A percentile compares a stretch with the other conserved stretches of the same genome.
Evolutionary conservation across 2,329 filamentous ascomycete genomes (phyloP).

Genomic region (Balansia obtecta): DNA sequence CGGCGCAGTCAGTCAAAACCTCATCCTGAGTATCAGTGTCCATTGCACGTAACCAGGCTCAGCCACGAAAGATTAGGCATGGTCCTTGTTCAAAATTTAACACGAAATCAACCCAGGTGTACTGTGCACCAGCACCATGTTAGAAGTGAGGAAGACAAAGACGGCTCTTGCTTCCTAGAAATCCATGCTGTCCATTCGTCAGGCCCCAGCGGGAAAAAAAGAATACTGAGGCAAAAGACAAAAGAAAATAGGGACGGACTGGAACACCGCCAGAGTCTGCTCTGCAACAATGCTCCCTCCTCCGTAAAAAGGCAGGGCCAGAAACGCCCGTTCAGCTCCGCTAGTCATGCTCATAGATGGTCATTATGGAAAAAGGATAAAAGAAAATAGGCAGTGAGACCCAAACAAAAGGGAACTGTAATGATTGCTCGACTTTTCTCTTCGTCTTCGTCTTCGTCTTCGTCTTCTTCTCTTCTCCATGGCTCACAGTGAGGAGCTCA

Average conservation of each 20-base stretch:
- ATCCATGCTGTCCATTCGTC: not conserved
- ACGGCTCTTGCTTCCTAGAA: not conserved
- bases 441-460: too few species aligned
- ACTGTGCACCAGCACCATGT: not conserved
- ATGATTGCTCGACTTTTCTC: not conserved
- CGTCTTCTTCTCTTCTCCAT: not conserved
- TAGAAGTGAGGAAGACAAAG: not conserved
- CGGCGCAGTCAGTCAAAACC: not conserved
- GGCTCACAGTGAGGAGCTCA: not conserved
- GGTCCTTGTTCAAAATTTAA: not conserved
- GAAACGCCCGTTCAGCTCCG: slow-evolving; percentile 1
- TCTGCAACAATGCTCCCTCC: not conserved
- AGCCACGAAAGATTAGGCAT: not conserved
- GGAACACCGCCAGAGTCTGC: not conserved
- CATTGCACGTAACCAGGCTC: not conserved
- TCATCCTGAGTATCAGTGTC: not conserved
- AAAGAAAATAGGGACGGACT: not conserved
- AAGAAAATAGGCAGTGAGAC: slow-evolving; percentile 1
- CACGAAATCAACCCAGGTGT: not conserved
- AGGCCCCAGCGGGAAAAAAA: not conserved
- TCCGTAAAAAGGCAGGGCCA: not conserved
- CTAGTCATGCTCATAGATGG: slow-evolving; percentile 6
- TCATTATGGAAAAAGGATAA: slow-evolving; percentile 2
- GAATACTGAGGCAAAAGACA: not conserved
- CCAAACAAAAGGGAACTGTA: not conserved